Percentiles rank a stretch among this genome's conserved stretches.
phyloP scores from a whole-genome alignment of 352 stramenopile genomes.

The Peronospora farinosa region DNA sequence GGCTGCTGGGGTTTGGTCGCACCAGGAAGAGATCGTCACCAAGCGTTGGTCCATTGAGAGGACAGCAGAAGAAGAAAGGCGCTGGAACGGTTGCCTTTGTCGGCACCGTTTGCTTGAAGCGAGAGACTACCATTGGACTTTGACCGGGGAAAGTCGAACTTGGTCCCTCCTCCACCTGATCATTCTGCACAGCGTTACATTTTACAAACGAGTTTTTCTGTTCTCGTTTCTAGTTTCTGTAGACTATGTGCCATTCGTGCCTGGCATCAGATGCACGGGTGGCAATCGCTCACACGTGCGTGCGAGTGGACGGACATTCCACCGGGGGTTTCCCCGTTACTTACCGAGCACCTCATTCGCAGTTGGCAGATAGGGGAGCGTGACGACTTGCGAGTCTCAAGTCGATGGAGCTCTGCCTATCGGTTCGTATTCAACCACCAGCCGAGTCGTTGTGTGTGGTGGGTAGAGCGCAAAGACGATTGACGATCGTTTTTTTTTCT shows the following conservation, averaged over 20 bases:
- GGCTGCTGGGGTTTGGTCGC: neutral
- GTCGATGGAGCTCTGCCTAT: neutral
- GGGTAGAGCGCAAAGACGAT: conserved; percentile 6
- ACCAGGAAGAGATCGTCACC: neutral
- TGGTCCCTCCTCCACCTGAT: no score
- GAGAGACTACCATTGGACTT: neutral
- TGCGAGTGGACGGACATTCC: conserved; percentile 4
- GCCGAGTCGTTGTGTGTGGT: conserved; percentile 3
- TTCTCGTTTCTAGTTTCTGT: neutral
- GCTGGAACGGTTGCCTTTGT: conserved; percentile 17
- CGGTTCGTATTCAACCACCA: conserved; percentile 10
- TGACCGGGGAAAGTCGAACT: neutral
- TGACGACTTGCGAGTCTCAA: neutral
- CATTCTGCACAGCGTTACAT: neutral
- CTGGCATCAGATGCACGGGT: conserved; percentile 8
- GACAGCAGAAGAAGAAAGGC: conserved; percentile 25
- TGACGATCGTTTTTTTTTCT: conserved; percentile 3
- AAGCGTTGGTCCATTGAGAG: conserved; percentile 10
- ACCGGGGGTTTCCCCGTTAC: conserved; percentile 2
- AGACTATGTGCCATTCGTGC: conserved; percentile 3
- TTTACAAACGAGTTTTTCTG: conserved; percentile 1
- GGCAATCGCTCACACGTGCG: neutral
- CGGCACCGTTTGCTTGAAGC: conserved; percentile 19
- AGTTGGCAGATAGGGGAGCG: conserved; percentile 5
- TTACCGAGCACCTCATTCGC: neutral